Evolutionary conservation across 2,329 filamentous ascomycete species (phyloP).

Genomic region (Colletotrichum trifolii): DNA sequence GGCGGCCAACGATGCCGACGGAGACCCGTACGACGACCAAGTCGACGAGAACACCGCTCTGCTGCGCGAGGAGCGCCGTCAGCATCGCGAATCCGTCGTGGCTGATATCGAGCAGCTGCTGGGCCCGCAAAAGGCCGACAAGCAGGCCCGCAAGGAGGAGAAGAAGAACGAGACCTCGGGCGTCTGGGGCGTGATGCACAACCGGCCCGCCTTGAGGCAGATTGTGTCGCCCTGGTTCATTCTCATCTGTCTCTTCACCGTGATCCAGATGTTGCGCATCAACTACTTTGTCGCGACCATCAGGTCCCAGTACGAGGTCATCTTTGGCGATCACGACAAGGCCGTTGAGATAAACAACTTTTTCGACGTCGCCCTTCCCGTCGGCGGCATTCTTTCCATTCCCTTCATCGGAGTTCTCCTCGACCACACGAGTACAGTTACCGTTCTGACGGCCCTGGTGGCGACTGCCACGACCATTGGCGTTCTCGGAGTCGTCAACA

Average conservation of each 20-base stretch:
- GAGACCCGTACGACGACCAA: slow-evolving; percentile 61
- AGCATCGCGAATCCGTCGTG: slow-evolving; percentile 71
- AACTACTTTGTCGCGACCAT: slow-evolving; percentile 95
- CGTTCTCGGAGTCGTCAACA: slow-evolving; percentile 77
- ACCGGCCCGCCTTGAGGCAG: slow-evolving; percentile 75
- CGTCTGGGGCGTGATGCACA: slow-evolving; percentile 89
- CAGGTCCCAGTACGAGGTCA: slow-evolving; percentile 80
- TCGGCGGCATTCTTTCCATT: slow-evolving; percentile 85
- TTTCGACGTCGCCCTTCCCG: slow-evolving; percentile 82
- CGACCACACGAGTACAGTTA: slow-evolving; percentile 78
- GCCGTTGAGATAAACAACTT: slow-evolving; percentile 81
- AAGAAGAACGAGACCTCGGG: slow-evolving; percentile 77
- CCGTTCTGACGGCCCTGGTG: slow-evolving; percentile 78
- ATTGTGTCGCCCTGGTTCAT: slow-evolving; percentile 86
- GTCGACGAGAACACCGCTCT: slow-evolving; percentile 67
- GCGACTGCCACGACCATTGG: slow-evolving; percentile 79
- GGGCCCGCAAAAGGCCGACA: slow-evolving; percentile 69
- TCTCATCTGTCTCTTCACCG: slow-evolving; percentile 83
- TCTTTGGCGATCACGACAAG: slow-evolving; percentile 70
- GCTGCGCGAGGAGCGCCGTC: slow-evolving; percentile 65
- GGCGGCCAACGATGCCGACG: slow-evolving; percentile 44
- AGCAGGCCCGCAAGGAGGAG: slow-evolving; percentile 75
- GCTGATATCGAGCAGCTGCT: slow-evolving; percentile 80
- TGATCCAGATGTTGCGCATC: slow-evolving; percentile 82
- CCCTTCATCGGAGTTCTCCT: slow-evolving; percentile 87